Evolutionary conservation across 2,329 filamentous ascomycete genomes (phyloP), one percentile per base, ranked within the genome.

Genomic region (Cryphonectria carpinicola): DNA sequence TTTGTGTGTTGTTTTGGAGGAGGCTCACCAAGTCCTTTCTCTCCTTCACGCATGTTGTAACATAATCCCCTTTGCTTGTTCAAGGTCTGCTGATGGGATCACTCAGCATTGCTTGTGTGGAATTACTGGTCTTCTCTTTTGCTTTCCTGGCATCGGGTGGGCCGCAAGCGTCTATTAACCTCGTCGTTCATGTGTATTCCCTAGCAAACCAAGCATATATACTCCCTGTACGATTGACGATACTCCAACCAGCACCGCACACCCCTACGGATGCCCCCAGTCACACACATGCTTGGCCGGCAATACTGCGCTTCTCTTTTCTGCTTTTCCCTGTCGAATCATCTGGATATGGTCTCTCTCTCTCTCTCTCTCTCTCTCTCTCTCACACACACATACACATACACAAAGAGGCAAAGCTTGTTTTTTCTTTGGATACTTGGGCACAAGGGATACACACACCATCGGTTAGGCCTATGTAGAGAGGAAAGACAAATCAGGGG

Each of bases 151-250:
- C 43, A 71, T 71, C 41, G 58, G 61, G 67, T 58, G 64, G 56
- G 43, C 61, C 49, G 66, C 66, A 62, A 69, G 71, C 71, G 69
- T 70, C 69, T 68, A 67, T 71, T 66, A 67, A 72, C 71, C 67
- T 67, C 46, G 43, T 67, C 52, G 61, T 65, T 69, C 68, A 64
- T 32, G n/a, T 64, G 7, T 46, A 5, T 39, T 28, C 43, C 43
- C 49, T 61, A 39, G 65, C 54, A 41, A 14, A 14, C 28, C 32
- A 63, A 64, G 68, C 64, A 67, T 70, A 67, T 70, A 67, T 70
- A 67, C n/a, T 54, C 41, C n/a, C 43, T 56, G 49, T 63, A 63
- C 58, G 68, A 70, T 63, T 54, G 60, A 66, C 46, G 58, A 67
- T 66, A 64, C 65, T 64, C 28, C 25, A 32, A 28, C 35, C 19